Conservation (phyloP, 177 flowering plant species). For the Vitis hybrid region DNA sequence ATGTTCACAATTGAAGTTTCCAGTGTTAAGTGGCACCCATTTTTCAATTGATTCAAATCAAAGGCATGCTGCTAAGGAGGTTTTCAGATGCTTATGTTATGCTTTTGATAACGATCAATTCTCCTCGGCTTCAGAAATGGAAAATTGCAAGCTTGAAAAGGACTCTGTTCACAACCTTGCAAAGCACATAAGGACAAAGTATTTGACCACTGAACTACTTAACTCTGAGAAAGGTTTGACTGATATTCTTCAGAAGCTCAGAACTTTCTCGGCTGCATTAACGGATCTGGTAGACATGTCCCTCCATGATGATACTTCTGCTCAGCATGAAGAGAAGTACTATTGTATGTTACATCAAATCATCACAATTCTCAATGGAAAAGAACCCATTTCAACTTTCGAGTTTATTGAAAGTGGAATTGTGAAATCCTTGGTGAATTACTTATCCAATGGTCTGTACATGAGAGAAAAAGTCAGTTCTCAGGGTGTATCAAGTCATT, state of each 20-base stretch:
- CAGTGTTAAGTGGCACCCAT: slow-evolving; percentile 27
- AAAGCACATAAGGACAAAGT: slow-evolving; percentile 44
- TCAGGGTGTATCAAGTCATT: slow-evolving; percentile 9
- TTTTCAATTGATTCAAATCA: slow-evolving; percentile 31
- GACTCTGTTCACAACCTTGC: slow-evolving; percentile 62
- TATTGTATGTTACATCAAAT: slow-evolving; percentile 43
- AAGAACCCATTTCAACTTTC: slow-evolving; percentile 83
- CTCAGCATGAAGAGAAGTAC: slow-evolving; percentile 50
- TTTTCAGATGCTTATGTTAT: slow-evolving; percentile 68
- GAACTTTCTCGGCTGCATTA: slow-evolving; percentile 40
- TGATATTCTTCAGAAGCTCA: slow-evolving; percentile 63
- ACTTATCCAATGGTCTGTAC: slow-evolving; percentile 57
- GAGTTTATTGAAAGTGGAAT: slow-evolving; percentile 94
- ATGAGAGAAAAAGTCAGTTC: slow-evolving; percentile 22
- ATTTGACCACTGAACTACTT: slow-evolving; percentile 45
- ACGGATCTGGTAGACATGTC: slow-evolving; percentile 37
- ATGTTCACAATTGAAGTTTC: slow-evolving; percentile 28
- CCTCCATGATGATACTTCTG: slow-evolving; percentile 17
- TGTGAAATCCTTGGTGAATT: slow-evolving; percentile 55
- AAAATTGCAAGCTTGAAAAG: slow-evolving; percentile 63
- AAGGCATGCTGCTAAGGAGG: slow-evolving; percentile 33
- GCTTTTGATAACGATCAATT: slow-evolving; percentile 37
- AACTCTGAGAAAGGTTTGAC: slow-evolving; percentile 55
- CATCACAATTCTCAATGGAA: slow-evolving; percentile 53
- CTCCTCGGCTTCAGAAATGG: slow-evolving; percentile 31